Evolutionary conservation across 345 rosid species (phyloP).

Genomic region (Lepidium sativum): DNA sequence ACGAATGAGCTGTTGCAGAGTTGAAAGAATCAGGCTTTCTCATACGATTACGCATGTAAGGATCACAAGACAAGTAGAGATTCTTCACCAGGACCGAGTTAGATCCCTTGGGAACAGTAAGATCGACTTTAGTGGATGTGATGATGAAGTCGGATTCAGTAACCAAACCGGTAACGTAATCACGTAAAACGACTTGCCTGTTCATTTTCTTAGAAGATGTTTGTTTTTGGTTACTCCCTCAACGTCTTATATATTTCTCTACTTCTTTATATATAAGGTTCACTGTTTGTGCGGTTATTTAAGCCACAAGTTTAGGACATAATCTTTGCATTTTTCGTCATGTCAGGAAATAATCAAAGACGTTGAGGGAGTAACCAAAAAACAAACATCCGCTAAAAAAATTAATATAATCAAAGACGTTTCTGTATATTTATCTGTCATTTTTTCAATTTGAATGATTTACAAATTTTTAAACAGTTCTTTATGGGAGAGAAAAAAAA

Average conservation of each 20-base stretch:
- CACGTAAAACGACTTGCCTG: conserved; percentile 45
- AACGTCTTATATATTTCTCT: not conserved
- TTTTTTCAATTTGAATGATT: too few species aligned
- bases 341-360: not conserved
- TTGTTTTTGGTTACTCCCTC: not conserved
- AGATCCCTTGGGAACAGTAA: conserved; percentile 20
- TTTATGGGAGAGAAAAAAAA: not conserved
- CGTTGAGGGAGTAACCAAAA: too few species aligned
- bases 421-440: too few species aligned
- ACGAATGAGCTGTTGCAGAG: conserved; percentile 16
- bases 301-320: not conserved
- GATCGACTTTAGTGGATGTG: conserved; percentile 21
- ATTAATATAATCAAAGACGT: too few species aligned
- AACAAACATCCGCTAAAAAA: too few species aligned
- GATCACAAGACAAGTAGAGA: conserved; percentile 61
- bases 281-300: not conserved
- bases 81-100: conserved; percentile 43
- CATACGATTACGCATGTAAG: conserved; percentile 42
- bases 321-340: not conserved
- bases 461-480: not conserved
- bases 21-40: conserved; percentile 9
- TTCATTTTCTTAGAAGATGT: conserved; percentile 6
- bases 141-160: conserved; percentile 41
- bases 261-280: not conserved
- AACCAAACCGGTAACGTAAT: conserved; percentile 33